Base-by-base conservation (phyloP, 2,329 filamentous ascomycete genomes). In the Pleomassaria siparia region DNA sequence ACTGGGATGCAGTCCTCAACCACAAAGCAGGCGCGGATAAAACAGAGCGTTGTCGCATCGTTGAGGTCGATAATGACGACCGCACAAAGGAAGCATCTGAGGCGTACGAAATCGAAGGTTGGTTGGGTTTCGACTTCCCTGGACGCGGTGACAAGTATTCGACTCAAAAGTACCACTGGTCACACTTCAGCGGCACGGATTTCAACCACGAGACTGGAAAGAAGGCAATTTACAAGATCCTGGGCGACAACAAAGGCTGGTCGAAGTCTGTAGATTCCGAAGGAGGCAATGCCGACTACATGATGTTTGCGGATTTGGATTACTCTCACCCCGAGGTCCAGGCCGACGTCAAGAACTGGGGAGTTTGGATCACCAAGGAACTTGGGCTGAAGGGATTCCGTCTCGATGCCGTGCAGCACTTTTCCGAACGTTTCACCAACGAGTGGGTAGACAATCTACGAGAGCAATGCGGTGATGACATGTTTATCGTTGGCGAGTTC, bases 291-390 rank as follows among this genome's bases (percentile, higher is more conserved):
- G 72, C 70, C 33, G 82, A 85, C 64, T 88, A 84, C 60, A 76
- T 89, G 66, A 88, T 89, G 83, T 88, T 87, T 56, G 82, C 83
- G 5, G 83, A 89, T 64, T 66, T 89, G 30, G 85, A 89, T 66
- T 86, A 86, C 63, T 63, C 63, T 20, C 66, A 71, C 43, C 67
- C 66, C 0, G 85, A 87, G 55, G 86, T 89, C 9, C 74, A 77
- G 26, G 67, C 77, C 3, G 87, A 89, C 54, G 78, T 88, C 3
- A 73, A 69, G 44, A 75, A 77, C 42, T 89, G 86, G 87, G 83
- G 82, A 2, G 72, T 78, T 4, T 90, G 87, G 87, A 75, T 90
- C 47, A 77, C 80, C 1, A 72, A 79, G 5, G 74, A 84, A 49
- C 63, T 88, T 0, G 79, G 80, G 0, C 71, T 89, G 10, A 76